phyloP scores from a whole-genome alignment of 116 monocot species.

The Cymodocea nodosa region DNA sequence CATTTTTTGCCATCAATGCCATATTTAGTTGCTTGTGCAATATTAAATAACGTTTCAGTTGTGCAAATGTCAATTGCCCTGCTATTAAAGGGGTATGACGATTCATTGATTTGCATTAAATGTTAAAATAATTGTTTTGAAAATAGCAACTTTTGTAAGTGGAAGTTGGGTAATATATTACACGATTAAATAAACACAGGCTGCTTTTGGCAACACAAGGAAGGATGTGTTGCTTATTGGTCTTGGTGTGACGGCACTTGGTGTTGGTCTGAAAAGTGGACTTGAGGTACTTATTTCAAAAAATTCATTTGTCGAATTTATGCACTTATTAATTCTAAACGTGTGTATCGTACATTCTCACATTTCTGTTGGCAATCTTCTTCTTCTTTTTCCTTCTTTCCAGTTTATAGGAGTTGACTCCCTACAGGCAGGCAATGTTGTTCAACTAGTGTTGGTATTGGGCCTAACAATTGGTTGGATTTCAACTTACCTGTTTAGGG shows the following conservation, averaged over 20 bases:
- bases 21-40: too few species aligned
- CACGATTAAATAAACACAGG: conserved; percentile 16
- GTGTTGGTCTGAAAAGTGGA: conserved; percentile 74
- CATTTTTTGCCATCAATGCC: too few species aligned
- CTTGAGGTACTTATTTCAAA: conserved; percentile 49
- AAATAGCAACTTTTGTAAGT: not conserved
- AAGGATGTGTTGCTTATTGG: conserved; percentile 97
- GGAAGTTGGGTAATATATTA: not conserved
- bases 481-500: conserved; percentile 87
- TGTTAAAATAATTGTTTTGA: not conserved
- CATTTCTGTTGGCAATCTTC: too few species aligned
- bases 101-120: too few species aligned
- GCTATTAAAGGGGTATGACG: too few species aligned
- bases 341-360: too few species aligned
- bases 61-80: too few species aligned
- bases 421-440: conserved; percentile 85
- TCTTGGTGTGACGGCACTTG: conserved; percentile 53
- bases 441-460: conserved; percentile 79
- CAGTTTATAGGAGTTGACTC: conserved; percentile 86
- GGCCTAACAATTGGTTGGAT: conserved; percentile 95
- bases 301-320: not conserved
- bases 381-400: not conserved
- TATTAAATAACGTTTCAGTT: too few species aligned
- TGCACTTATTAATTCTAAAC: not conserved
- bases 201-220: conserved; percentile 78